Base-by-base conservation (phyloP, 208 protist species). In the Acanthamoeba divionensis region DNA sequence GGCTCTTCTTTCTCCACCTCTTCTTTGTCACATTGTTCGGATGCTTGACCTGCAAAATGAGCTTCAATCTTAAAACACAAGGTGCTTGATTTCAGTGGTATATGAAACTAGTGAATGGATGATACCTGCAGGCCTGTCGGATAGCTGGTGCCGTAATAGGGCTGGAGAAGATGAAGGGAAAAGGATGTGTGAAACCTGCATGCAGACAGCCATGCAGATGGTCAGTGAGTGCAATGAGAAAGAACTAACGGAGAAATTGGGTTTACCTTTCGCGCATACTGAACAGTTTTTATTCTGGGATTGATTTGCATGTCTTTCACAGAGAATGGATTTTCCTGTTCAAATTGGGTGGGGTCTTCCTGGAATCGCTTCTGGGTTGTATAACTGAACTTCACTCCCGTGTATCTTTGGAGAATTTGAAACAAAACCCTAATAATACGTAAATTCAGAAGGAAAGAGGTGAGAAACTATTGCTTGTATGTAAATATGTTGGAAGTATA, bases 281-380 rank as follows among this genome's bases (percentile, higher is more conserved):
- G 75, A 36, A 85, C 65, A 26, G 75, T 85, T 38, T 85, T 85
- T 8, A 85, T 85, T 21, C 75, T 66, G 50, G 75, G 75, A 21
- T 50, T 52, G 36, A 85, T 85, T 12, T 85, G 75, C 31, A 85
- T 55, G 29, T 85, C 52, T n/a, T 31, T 45, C 21, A 65, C 18
- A 18, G 41, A 85, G 75, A 85, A 85, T 2, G 75, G 75, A 18
- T 38, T 26, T 33, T 89, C 62, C 41, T 89, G 80, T 45, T 89
- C 80, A n/a, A 89, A 89, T 31, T 31, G 80, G 36, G 80, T 89
- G 3, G 80, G 80, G n/a, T 89, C 80, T 29, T 29, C 60, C 26
- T 62, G 48, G 62, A 89, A 89, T 10, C 24, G 80, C 36, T 66
- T 38, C 60, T 73, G 60, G 9, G 80, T 89, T 63, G 48, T 44